Evolutionary conservation across 2,329 filamentous ascomycete genomes (phyloP).

Genomic region (Cladosporium oxysporum): DNA sequence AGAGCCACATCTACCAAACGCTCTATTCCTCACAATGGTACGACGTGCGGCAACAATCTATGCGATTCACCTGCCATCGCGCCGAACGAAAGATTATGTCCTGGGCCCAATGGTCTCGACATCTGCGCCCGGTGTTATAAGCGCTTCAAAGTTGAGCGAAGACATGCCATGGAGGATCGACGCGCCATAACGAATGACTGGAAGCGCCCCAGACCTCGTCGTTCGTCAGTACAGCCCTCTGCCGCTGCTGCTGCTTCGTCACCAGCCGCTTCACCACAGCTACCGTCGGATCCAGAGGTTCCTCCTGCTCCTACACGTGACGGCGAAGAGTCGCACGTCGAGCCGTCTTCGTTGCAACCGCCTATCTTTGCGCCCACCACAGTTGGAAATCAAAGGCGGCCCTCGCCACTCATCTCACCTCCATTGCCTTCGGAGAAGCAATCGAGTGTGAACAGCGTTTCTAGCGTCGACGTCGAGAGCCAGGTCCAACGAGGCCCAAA

Average conservation of each 20-base stretch:
- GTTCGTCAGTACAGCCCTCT: background rate
- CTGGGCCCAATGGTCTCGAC: slow-evolving; percentile 7
- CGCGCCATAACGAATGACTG: slow-evolving; percentile 13
- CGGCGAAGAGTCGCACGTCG: background rate
- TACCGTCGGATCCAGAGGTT: background rate
- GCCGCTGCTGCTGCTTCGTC: too few species aligned
- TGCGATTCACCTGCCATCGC: slow-evolving; percentile 5
- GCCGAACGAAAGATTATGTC: slow-evolving; percentile 9
- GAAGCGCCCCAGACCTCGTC: slow-evolving; percentile 3
- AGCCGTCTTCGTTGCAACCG: slow-evolving; percentile 3
- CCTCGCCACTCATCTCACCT: slow-evolving; percentile 12
- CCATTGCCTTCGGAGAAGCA: background rate
- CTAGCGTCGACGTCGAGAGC: background rate
- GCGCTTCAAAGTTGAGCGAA: slow-evolving; percentile 14
- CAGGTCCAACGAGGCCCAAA: background rate
- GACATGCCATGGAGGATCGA: slow-evolving; percentile 17
- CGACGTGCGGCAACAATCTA: slow-evolving; percentile 6
- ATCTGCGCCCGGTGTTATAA: slow-evolving; percentile 15
- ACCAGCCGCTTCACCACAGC: background rate
- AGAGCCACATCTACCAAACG: slow-evolving; percentile 8
- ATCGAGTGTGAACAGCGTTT: background rate
- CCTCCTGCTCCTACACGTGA: background rate
- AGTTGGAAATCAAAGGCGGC: background rate
- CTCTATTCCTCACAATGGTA: slow-evolving; percentile 12
- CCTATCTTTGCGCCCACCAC: background rate